Base-by-base conservation (phyloP, 306 rosid species). In the Cicer chorassanicum region DNA sequence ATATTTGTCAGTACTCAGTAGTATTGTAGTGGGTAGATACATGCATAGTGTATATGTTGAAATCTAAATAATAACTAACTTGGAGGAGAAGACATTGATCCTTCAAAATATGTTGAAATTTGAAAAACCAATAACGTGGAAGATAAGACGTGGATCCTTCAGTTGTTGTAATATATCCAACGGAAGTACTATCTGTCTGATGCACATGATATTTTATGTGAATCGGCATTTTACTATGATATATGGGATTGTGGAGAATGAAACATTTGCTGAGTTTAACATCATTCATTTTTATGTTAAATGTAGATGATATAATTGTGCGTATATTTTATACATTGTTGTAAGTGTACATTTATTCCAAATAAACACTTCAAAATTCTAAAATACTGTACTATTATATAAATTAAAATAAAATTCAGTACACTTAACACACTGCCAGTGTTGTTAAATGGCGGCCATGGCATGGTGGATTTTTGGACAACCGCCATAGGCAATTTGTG, bases 251-350 rank as follows among this genome's bases (percentile, higher is more conserved):
- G n/a, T 10, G 49, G 60, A 56, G 9, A 12, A 49, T 29, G 36
- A 34, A 68, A 11, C 45, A n/a, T n/a, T 49, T 18, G 59, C 45
- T 38, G 65, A 40, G 66, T 41, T 5, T 43, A 57, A 43, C n/a
- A 72, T 38, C 7, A 61, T 48, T 62, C 61, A 63, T 39, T 46
- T 40, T 34, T 13, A 62, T 11, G n/a, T 49, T 63, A 15, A 46
- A 14, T 63, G 46, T 41, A 16, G 8, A n/a, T 13, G 16, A 46
- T 74, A 61, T 74, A 10, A 56, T 55, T 70, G 24, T 38, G 6
- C 38, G 51, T 24, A 21, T 50, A 39, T 40, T 39, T 75, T 2
- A 24, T 66, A 40, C 38, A 36, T 44, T 9, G 55, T 11, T 65
- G 9, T 39, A 19, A 45, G 38, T 8, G 18, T 45, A 48, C 42